phyloP scores from a whole-genome alignment of 306 rosid species.

The Mucuna pruriens region DNA sequence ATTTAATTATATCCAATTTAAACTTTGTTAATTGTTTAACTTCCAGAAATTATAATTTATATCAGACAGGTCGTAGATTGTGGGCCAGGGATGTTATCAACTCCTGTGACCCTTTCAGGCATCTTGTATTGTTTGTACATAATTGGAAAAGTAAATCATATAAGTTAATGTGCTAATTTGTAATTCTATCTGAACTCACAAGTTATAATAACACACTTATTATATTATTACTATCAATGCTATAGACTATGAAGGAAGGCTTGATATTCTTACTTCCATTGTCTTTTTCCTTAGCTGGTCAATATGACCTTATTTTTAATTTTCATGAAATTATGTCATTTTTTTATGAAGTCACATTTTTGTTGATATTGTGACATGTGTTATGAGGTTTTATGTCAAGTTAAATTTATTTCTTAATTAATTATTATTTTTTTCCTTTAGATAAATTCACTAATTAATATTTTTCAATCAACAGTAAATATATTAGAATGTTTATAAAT shows the following conservation, averaged over 20 bases:
- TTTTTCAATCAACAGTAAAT: too few species aligned
- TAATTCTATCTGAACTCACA: background rate
- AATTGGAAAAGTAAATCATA: background rate
- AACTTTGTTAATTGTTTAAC: background rate
- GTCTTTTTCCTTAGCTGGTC: background rate
- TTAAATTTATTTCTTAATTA: too few species aligned
- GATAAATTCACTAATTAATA: too few species aligned
- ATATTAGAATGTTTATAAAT: too few species aligned
- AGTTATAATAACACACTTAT: too few species aligned
- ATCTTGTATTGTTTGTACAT: slow-evolving; percentile 24
- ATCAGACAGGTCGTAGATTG: background rate
- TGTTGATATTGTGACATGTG: background rate
- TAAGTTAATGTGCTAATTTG: background rate
- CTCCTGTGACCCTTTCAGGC: background rate
- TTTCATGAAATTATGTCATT: background rate
- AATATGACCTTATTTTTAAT: background rate
- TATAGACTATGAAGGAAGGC: background rate
- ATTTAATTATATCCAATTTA: background rate
- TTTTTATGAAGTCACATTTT: background rate
- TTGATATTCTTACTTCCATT: background rate
- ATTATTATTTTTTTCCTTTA: too few species aligned
- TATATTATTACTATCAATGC: background rate
- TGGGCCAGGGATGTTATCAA: background rate
- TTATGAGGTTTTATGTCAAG: background rate
- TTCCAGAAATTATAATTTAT: background rate